A percentile compares a stretch with the other conserved stretches of the same genome.
phyloP scores from a whole-genome alignment of 208 protist genomes.

The Leishmania lainsoni region DNA sequence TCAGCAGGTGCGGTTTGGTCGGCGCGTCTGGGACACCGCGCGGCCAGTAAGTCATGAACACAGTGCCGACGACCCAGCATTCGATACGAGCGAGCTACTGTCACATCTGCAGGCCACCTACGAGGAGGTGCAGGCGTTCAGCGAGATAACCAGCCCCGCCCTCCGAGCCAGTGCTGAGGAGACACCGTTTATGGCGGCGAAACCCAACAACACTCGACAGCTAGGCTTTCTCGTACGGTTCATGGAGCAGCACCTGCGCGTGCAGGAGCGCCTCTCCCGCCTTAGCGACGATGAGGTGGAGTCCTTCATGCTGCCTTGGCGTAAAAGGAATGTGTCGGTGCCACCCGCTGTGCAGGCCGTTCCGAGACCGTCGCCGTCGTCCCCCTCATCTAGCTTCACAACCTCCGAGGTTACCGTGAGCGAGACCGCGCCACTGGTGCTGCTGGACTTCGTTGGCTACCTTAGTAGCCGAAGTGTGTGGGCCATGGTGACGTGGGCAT shows the following conservation, averaged over 20 bases:
- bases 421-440: constrained; percentile 50
- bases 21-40: neutral
- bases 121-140: constrained; percentile 22
- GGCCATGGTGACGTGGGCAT: constrained; percentile 64
- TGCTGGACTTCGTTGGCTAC: constrained; percentile 73
- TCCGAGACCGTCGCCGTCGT: neutral
- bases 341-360: constrained; percentile 23
- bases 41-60: neutral
- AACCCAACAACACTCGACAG: constrained; percentile 11
- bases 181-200: constrained; percentile 34
- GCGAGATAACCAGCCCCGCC: constrained; percentile 1
- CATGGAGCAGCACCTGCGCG: constrained; percentile 67
- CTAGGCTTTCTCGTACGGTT: constrained; percentile 61
- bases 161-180: constrained; percentile 19
- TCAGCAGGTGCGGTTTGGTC: constrained; percentile 20
- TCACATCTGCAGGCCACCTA: constrained; percentile 11
- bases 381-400: neutral
- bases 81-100: constrained; percentile 11
- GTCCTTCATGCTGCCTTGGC: constrained; percentile 2
- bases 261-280: constrained; percentile 48
- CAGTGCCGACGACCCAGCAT: neutral
- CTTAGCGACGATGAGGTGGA: constrained; percentile 31
- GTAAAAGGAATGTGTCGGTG: neutral
- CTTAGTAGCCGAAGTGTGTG: constrained; percentile 61
- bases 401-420: constrained; percentile 7